These are phyloP conservation scores for Guadua angustifolia DNA, from an alignment of 176 grass and related monocot species.

Conservation along the genomic window DNA sequence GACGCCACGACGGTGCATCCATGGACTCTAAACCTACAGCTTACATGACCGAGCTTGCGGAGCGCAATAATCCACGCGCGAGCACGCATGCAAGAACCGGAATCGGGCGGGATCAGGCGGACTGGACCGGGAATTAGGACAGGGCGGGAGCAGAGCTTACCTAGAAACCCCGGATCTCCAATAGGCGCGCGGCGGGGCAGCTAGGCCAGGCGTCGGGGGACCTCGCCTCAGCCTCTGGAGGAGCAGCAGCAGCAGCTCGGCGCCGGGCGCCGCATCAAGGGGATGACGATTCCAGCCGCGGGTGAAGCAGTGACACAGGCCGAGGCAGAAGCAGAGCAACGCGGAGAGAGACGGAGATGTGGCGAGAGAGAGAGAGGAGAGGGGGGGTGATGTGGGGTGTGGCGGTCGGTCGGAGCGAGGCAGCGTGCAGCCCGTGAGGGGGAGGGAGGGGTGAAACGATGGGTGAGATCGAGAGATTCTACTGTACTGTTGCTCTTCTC, in stretches of 20 bases:
- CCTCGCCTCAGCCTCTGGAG: constrained; percentile 1
- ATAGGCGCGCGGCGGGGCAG: background rate
- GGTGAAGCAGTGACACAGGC: background rate
- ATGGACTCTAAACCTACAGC: background rate
- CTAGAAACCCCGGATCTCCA: constrained; percentile 36
- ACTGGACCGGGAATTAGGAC: constrained; percentile 16
- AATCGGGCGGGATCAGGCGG: constrained; percentile 42
- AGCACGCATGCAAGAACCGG: constrained; percentile 22
- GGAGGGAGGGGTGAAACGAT: background rate
- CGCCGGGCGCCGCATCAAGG: constrained; percentile 24
- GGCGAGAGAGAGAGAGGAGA: background rate
- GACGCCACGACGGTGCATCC: background rate
- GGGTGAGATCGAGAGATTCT: constrained; percentile 23
- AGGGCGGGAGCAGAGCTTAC: constrained; percentile 36
- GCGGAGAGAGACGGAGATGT: constrained; percentile 18
- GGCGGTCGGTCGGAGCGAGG: constrained; percentile 46
- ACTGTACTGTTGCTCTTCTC: background rate
- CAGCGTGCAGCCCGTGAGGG: constrained; percentile 37
- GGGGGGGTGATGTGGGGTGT: background rate
- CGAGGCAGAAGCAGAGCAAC: constrained; percentile 30
- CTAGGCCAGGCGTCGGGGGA: constrained; percentile 11
- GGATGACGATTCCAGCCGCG: background rate
- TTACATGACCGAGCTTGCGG: background rate
- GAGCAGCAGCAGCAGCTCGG: constrained; percentile 22
- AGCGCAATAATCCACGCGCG: background rate